Base-by-base conservation (phyloP, 257 asterid species). In the Vinca minor region DNA sequence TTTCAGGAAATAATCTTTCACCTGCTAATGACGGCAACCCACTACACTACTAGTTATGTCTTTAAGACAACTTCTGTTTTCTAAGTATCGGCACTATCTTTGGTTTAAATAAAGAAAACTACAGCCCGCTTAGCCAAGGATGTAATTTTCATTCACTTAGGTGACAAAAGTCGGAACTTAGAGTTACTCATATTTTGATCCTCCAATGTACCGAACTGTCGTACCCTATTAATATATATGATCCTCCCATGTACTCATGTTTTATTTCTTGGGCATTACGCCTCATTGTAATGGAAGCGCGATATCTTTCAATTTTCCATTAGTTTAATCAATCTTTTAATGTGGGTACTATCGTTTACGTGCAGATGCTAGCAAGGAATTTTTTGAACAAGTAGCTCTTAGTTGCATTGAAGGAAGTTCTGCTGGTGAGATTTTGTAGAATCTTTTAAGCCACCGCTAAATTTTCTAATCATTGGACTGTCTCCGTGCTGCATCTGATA, bases 341-440 rank as follows among this genome's bases (percentile, higher is more conserved):
- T n/a, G 4, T 41, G 58, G n/a, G 26, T 64, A 11, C 20, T 63
- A 31, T 49, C 39, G 69, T 23, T 32, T 34, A 46, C 47, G 28
- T 67, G 70, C 75, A 79, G 84, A 79, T 63, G 84, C 84, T 41
- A 63, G 81, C 61, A 76, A 70, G 66, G 71, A 64, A 35, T 79
- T 79, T 50, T 79, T 79, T 64, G 68, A 76, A 55, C 63, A 52
- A 44, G 73, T 79, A 20, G 74, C 79, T 35, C 54, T 65, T 59
- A 48, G 73, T 48, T 66, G 69, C 77, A 64, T n/a, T 23, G 78
- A 67, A 59, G 69, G 69, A 21, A 69, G 74, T 72, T 59, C 74
- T 69, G 44, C 74, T 20, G 81, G 84, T 79, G 68, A 75, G 83
- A 49, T 58, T 74, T 20, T 29, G 2, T 47, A 42, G 21, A 56